Evolutionary conservation across 1,284 basidiomycete species (phyloP), one percentile per base, ranked within the genome.

Genomic region (Tilletia indica): DNA sequence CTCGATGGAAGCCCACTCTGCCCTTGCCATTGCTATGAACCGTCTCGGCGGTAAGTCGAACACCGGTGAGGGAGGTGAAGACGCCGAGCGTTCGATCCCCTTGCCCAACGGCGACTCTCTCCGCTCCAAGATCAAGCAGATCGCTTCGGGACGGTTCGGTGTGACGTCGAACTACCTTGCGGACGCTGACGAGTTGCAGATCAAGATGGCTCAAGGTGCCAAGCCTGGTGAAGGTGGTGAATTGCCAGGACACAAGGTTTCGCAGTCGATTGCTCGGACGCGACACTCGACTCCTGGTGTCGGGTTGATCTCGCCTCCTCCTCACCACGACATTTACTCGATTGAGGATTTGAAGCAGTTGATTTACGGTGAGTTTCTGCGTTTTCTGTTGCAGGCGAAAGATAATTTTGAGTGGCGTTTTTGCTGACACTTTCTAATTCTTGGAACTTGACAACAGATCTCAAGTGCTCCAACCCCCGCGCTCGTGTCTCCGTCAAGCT

Each of bases 191-290:
- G 80, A 82, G 75, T 77, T 82, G 51, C 80, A 82, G 76, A 82
- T 82, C 77, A 82, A 81, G 80, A 80, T 82, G 75, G 81, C 81
- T 8, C 81, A 82, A 71, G 81, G 81, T 70, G 81, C 81, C 72
- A 81, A 82, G 80, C 81, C 81, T 19, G 81, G 80, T 75, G 81
- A 82, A 75, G 81, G 81, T 72, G 81, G 81, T 72, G 81, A 82
- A 76, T 73, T 82, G 68, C 81, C 81, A 12, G 81, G 81, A 54
- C 80, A 82, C 80, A 81, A 82, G 76, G 80, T 82, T 42, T 82
- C 80, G 68, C 74, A 77, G 56, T 82, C 80, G 49, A 82, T 82
- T 67, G 80, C 81, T 63, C 77, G 80, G 51, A 82, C 81, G 38
- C 81, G 80, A 73, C 80, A 82, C 76, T 78, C 77, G 64, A 81